Base-by-base conservation (phyloP, 1,139 yeast species). In the Diutina rugosa region DNA sequence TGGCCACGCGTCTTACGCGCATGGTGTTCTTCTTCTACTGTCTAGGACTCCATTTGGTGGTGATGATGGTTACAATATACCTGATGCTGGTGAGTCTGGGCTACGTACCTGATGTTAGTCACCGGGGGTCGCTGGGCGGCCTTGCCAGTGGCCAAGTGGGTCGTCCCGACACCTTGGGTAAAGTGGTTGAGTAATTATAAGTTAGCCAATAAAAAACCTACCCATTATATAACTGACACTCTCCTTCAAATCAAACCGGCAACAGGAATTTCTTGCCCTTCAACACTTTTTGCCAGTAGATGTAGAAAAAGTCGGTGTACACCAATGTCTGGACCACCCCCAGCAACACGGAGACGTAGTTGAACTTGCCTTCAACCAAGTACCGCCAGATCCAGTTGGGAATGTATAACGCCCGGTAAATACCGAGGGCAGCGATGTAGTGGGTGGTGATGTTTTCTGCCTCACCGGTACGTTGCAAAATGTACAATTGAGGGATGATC, bases 331-430 rank as follows among this genome's bases (percentile, higher is more conserved):
- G 99, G 54, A 90, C 69, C 52, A 93, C 61, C 28, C 99, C 99
- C 1, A 97, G 87, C 44, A 81, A 65, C 8, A 91, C 75, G 9
- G 95, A 79, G 58, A 91, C 76, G 63, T 78, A 79, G 66, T 90
- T 97, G 58, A 87, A 78, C 63, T 81, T 80, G 47, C 78, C 80
- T 63, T 87, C 93, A 18, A 80, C 71, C 61, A 74, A 76, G 72
- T 86, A 90, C 69, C 98, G 82, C 78, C 90, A 91, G 63, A 90
- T 71, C 99, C 99, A 93, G 72, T 91, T 93, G 62, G 96, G 95
- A 63, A 93, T 82, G 70, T 93, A 93, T 58, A 93, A 76, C 0
- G 90, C 88, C 63, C 99, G 79, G 74, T 93, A 93, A 8, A 86
- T 63, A 16, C 99, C 99, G 67, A 93, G 76, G 1, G 98, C 96